Percentiles rank a stretch among this genome's conserved stretches.
These are phyloP conservation scores for Lachancea fermentati DNA, from an alignment of 805 yeast species.

Conservation along the genomic window DNA sequence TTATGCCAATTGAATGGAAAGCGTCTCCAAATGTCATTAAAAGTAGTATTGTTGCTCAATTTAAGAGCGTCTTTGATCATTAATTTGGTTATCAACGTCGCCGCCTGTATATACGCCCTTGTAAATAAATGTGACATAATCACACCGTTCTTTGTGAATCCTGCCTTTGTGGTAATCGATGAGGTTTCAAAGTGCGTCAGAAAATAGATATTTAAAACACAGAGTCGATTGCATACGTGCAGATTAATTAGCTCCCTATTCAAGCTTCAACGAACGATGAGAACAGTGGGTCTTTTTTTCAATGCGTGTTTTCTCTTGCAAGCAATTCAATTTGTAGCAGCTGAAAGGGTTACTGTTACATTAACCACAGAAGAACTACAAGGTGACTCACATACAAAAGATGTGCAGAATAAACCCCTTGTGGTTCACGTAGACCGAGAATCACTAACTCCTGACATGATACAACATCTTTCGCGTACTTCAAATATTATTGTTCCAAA, in stretches of 20 bases:
- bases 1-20: slow-evolving; percentile 34
- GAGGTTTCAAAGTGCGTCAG: too few relatives aligned
- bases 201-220: too few relatives aligned
- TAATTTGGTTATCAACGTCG: not conserved
- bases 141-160: too few relatives aligned
- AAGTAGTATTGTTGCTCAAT: slow-evolving; percentile 28
- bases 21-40: slow-evolving; percentile 32
- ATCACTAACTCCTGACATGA: slow-evolving; percentile 17
- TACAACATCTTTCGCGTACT: slow-evolving; percentile 17
- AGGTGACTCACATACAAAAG: slow-evolving; percentile 13
- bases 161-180: too few relatives aligned
- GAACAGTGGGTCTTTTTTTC: not conserved
- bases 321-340: not conserved
- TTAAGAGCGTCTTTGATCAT: slow-evolving; percentile 13
- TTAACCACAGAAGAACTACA: slow-evolving; percentile 20
- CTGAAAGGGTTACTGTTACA: slow-evolving; percentile 4
- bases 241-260: not conserved
- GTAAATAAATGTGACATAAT: too few relatives aligned
- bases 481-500: slow-evolving; percentile 26
- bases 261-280: not conserved
- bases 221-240: too few relatives aligned
- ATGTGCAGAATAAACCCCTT: slow-evolving; percentile 10
- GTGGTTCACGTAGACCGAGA: slow-evolving; percentile 13
- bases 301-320: not conserved
- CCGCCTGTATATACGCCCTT: not conserved